phyloP scores from a whole-genome alignment of 2,329 filamentous ascomycete species.

The Claviceps sp. region DNA sequence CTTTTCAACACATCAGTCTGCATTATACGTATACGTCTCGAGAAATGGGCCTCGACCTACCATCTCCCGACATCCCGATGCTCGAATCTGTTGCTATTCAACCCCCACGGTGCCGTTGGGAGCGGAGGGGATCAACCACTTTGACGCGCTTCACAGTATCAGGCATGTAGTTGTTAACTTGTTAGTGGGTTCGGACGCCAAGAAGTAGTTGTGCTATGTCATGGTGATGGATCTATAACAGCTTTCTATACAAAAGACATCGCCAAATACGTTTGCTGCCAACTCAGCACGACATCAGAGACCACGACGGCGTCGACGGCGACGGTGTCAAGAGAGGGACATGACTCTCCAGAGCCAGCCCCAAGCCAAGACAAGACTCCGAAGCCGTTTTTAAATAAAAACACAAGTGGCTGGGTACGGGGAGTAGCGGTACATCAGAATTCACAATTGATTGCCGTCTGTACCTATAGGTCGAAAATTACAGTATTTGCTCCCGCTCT shows the following conservation, averaged over 20 bases:
- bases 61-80: constrained; percentile 33
- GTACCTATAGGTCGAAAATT: constrained; percentile 52
- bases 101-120: constrained; percentile 24
- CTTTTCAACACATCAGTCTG: constrained; percentile 43
- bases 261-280: constrained; percentile 26
- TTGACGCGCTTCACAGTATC: constrained; percentile 41
- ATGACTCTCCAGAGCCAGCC: not conserved
- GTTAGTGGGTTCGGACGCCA: constrained; percentile 55
- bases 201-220: constrained; percentile 55
- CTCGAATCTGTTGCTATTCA: constrained; percentile 33
- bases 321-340: constrained; percentile 3
- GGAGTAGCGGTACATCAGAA: constrained; percentile 69
- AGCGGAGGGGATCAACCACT: constrained; percentile 41
- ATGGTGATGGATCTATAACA: constrained; percentile 63
- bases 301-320: not conserved
- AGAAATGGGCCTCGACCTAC: constrained; percentile 31
- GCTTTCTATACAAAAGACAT: constrained; percentile 52
- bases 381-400: constrained; percentile 55
- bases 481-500: constrained; percentile 39
- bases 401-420: constrained; percentile 73
- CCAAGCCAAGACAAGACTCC: constrained; percentile 10
- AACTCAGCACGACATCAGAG: not conserved
- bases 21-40: constrained; percentile 44
- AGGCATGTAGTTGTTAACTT: constrained; percentile 55
- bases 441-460: constrained; percentile 73